Evolutionary conservation across 306 rosid species (phyloP).

Genomic region (Inga leiocalycina): DNA sequence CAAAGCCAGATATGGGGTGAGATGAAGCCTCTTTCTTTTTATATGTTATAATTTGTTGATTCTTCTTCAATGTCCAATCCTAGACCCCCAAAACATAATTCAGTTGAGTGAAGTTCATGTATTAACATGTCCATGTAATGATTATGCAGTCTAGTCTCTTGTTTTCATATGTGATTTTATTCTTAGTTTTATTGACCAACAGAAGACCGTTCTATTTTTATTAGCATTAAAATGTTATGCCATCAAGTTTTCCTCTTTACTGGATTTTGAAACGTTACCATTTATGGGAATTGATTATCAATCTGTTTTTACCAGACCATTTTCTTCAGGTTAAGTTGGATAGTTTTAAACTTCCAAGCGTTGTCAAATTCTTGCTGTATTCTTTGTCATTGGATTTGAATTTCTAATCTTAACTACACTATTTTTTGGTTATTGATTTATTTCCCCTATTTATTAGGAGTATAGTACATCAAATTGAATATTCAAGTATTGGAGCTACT

Average conservation of each 20-base stretch:
- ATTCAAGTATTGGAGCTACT: constrained; percentile 80
- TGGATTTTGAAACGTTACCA: constrained; percentile 8
- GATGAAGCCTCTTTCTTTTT: constrained; percentile 35
- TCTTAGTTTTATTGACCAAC: constrained; percentile 22
- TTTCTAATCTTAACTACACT: background rate
- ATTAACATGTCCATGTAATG: constrained; percentile 24
- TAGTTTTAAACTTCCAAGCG: background rate
- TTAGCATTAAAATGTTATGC: constrained; percentile 25
- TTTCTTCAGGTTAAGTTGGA: constrained; percentile 20
- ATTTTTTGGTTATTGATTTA: background rate
- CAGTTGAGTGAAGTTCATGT: constrained; percentile 21
- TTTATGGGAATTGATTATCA: constrained; percentile 3
- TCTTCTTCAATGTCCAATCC: constrained; percentile 13
- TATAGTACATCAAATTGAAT: constrained; percentile 72
- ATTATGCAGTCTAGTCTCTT: constrained; percentile 13
- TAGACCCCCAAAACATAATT: background rate
- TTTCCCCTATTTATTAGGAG: constrained; percentile 46
- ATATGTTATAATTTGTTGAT: constrained; percentile 11
- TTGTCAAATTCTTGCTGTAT: constrained; percentile 1
- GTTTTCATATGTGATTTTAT: constrained; percentile 6
- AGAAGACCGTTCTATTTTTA: constrained; percentile 6
- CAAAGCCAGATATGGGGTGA: constrained; percentile 88
- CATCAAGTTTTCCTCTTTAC: constrained; percentile 11
- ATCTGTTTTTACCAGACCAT: constrained; percentile 28
- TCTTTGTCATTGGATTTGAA: background rate